phyloP scores from a whole-genome alignment of 495 filamentous ascomycete species.

The Clavariopsis aquatica region DNA sequence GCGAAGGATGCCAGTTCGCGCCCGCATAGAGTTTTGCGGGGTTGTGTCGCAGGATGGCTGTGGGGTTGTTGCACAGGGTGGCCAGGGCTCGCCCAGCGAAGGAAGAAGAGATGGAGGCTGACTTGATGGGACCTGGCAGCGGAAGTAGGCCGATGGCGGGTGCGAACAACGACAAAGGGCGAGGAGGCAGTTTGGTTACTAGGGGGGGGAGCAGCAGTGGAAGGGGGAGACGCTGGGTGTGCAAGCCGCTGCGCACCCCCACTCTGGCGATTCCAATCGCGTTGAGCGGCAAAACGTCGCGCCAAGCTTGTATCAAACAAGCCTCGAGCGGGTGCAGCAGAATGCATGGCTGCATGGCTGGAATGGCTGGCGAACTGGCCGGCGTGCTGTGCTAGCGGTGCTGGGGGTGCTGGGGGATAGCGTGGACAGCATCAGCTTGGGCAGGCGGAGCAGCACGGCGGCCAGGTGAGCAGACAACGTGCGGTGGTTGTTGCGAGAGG shows the following conservation, averaged over 20 bases:
- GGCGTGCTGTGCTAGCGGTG: background rate
- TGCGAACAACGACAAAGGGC: background rate
- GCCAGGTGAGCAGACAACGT: background rate
- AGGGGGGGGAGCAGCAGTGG: background rate
- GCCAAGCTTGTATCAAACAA: constrained; percentile 23
- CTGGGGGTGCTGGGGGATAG: no score
- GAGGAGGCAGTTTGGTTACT: background rate
- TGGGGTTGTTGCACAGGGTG: constrained; percentile 20
- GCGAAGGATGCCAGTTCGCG: constrained; percentile 11
- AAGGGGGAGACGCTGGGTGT: background rate
- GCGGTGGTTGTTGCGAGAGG: background rate
- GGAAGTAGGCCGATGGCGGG: constrained; percentile 4
- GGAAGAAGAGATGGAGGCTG: background rate
- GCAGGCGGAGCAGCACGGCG: no score
- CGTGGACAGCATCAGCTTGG: no score
- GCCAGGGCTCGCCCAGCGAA: constrained; percentile 11
- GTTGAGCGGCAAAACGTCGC: constrained; percentile 31
- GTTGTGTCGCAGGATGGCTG: constrained; percentile 28
- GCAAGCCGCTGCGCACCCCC: constrained; percentile 14
- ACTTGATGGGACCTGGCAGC: constrained; percentile 1
- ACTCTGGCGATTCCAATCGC: constrained; percentile 29
- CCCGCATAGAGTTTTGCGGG: constrained; percentile 30
- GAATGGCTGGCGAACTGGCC: background rate
- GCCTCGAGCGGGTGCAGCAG: constrained; percentile 22
- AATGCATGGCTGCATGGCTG: constrained; percentile 19